Base-by-base conservation (phyloP, 2,329 filamentous ascomycete species). In the Penicillium sp. region DNA sequence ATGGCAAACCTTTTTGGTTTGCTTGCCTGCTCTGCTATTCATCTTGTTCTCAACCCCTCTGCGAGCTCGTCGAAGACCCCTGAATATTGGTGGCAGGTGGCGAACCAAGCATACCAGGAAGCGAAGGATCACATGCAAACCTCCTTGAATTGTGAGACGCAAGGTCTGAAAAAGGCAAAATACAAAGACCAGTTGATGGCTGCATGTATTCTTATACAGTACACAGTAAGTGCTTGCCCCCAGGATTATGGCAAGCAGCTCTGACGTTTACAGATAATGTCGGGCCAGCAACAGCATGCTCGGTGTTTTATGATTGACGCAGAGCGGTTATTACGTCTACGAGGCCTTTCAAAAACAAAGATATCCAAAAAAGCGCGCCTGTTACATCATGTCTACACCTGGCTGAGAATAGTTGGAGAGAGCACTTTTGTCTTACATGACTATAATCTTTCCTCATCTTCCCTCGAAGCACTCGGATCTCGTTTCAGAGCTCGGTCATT, bases 171-270 rank as follows among this genome's bases (percentile, higher is more conserved):
- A 29, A 68, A 68, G 46, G 70, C 71, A 5, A 75, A 74, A 54
- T 75, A 74, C 27, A 75, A 75, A 50, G 70, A 75, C 21, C 71
- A 73, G 48, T 54, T 74, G 21, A 73, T 72, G 68, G 70, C 71
- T 8, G 63, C 70, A 2, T 66, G 66, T 24, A 66, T 63, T n/a
- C 53, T 73, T 39, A 64, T 67, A n/a, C 62, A 70, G 39, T 70
- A 65, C 54, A 65, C 71, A 4, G 68, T 74, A 59, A 52, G 66
- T 52, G 13, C 3, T 44, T 24, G 21, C 29, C 9, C 10, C 41
- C 36, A 22, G 7, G n/a, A 8, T n/a, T 10, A 4, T 31, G 4
- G 24, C 11, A 4, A 16, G 16, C n/a, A 18, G 8, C 13, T 13
- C 46, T 63, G 11, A 64, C 45, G 32, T 2, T 24, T 4, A 10